Evolutionary conservation across 768 basidiomycete species (phyloP), one percentile per base, ranked within the genome.

Genomic region (Rhodotorula babjevae): DNA sequence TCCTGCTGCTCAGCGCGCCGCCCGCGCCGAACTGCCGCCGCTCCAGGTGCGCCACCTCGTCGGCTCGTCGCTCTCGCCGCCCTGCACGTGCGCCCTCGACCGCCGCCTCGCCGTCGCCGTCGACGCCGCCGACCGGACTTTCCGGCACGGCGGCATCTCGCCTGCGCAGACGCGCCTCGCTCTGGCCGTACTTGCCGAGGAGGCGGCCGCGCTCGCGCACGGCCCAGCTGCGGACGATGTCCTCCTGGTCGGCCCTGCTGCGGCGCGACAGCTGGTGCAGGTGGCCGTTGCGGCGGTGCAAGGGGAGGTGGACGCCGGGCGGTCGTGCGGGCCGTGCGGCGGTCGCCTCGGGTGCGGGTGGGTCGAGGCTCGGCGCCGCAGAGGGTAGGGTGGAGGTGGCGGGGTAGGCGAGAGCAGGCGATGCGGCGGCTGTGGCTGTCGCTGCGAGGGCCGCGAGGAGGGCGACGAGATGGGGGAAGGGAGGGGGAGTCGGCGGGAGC

Each of bases 201-300:
- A 74, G 29, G 31, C 66, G 53, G 21, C 69, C 66, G 59, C 60
- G 70, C 63, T 76, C 77, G 21, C 72, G 50, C 27, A 75, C 40
- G 3, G 73, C 77, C 76, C 75, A 76, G 6, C 18, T 44, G 12
- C 56, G 42, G 11, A 66, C 53, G 36, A 60, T 60, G 11, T 53
- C 77, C 25, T 36, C 55, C 42, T 63, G 65, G n/a, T 68, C 62
- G n/a, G 57, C 40, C 18, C 60, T 58, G 49, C 63, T 68, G 40
- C 27, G 36, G 25, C 52, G 31, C 25, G 52, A 42, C 47, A 68
- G 47, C 16, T 44, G 36, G 59, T 36, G 58, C 12, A 73, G 27
- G 59, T 63, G 58, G 29, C 62, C 61, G 68, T 72, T 68, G n/a
- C 63, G 64, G 9, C 66, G 55, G 46, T n/a, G 56, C 40, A 74